phyloP scores from a whole-genome alignment of 176 grass and related monocot genomes.

The Themeda triandra region DNA sequence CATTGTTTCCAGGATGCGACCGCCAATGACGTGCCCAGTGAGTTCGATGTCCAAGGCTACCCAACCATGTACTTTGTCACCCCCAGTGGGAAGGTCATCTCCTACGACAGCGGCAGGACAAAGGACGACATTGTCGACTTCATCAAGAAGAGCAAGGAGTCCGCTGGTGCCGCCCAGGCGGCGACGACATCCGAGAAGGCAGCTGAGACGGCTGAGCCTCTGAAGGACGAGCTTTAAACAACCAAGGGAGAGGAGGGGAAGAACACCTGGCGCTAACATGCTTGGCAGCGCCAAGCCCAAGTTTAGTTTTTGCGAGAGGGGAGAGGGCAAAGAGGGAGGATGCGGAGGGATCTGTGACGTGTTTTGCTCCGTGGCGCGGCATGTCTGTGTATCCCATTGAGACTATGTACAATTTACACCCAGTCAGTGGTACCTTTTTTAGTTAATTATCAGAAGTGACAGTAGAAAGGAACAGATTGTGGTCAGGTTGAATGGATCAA shows the following conservation, averaged over 20 bases:
- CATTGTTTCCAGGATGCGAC: constrained; percentile 63
- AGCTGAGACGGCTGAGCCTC: background rate
- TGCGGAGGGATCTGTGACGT: background rate
- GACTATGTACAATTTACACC: constrained; percentile 37
- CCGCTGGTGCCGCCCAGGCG: background rate
- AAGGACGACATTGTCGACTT: constrained; percentile 55
- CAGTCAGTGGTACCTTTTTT: constrained; percentile 20
- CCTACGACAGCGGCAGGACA: constrained; percentile 57
- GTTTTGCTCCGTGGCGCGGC: background rate
- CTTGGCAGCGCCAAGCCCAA: constrained; percentile 24
- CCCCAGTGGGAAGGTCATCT: constrained; percentile 59
- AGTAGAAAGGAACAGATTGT: constrained; percentile 9
- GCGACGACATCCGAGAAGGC: constrained; percentile 1
- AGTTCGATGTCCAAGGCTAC: constrained; percentile 70
- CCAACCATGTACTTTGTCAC: constrained; percentile 86
- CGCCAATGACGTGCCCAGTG: constrained; percentile 61
- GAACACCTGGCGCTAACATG: constrained; percentile 29
- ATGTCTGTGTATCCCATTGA: constrained; percentile 23
- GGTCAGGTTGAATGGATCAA: background rate
- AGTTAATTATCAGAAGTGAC: background rate
- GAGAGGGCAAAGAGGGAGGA: background rate
- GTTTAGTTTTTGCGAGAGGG: constrained; percentile 36
- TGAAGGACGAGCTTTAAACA: constrained; percentile 67
- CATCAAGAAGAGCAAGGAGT: constrained; percentile 73
- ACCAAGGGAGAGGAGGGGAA: background rate